Evolutionary conservation across 23 red algal genomes (phyloP).

Genomic region (Gracilaria domingensis): DNA sequence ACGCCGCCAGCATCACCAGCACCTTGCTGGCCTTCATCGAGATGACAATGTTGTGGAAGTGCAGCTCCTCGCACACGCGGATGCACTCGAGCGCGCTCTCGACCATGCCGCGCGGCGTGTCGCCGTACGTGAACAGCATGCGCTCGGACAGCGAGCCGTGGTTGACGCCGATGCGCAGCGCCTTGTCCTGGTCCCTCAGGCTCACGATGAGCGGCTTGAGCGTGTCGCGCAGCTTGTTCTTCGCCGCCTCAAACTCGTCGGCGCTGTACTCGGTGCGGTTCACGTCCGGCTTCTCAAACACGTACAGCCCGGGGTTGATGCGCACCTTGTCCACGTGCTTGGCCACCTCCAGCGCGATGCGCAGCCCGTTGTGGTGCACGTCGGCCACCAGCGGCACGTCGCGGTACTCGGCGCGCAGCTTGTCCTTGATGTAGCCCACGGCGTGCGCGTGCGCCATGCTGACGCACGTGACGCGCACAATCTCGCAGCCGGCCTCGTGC

Average conservation of each 20-base stretch:
- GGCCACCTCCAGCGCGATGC: constrained; percentile 96
- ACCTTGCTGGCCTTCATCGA: constrained; percentile 99
- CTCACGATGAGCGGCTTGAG: constrained; percentile 90
- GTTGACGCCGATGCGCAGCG: constrained; percentile 98
- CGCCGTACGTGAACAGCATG: constrained; percentile 99
- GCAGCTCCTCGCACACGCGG: constrained; percentile 94
- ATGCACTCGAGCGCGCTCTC: constrained; percentile 96
- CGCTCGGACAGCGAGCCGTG: constrained; percentile 96
- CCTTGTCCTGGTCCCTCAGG: constrained; percentile 95
- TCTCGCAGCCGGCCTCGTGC: constrained; percentile 99
- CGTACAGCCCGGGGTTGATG: constrained; percentile 99
- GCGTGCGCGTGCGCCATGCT: constrained; percentile 96
- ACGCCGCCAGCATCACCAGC: constrained; percentile 97
- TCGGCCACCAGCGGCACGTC: constrained; percentile 99
- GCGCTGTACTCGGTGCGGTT: constrained; percentile 91
- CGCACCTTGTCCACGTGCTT: constrained; percentile 99
- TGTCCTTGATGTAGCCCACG: constrained; percentile 97
- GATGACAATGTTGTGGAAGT: constrained; percentile 98
- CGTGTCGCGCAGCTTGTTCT: constrained; percentile 87
- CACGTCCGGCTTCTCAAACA: constrained; percentile 96
- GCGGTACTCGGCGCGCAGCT: constrained; percentile 84
- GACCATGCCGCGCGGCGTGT: constrained; percentile 99
- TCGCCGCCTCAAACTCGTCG: constrained; percentile 86
- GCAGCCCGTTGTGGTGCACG: constrained; percentile 98
- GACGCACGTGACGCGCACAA: constrained; percentile 93